These are phyloP conservation scores for Phytopythium sindhum DNA, from an alignment of 352 stramenopile species.

Conservation along the genomic window DNA sequence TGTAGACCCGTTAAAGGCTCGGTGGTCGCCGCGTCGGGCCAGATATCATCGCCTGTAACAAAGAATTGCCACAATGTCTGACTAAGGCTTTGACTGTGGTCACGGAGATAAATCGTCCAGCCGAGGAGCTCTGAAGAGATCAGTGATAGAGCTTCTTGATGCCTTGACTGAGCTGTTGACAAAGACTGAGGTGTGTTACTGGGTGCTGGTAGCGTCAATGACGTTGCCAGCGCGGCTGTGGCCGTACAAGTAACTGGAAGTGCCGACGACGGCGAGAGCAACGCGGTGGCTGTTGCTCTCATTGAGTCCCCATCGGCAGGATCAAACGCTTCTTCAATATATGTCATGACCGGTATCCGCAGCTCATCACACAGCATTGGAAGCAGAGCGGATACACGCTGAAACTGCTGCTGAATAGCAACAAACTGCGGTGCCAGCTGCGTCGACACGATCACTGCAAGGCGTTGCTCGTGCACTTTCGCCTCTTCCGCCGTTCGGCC, in stretches of 20 bases:
- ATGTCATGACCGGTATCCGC: not conserved
- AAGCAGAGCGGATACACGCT: not conserved
- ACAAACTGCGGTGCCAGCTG: slow-evolving; percentile 10
- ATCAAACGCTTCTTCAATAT: slow-evolving; percentile 4
- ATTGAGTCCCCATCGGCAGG: not conserved
- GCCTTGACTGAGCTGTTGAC: not conserved
- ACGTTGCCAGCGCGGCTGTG: not conserved
- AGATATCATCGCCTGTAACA: not conserved
- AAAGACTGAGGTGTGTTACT: not conserved
- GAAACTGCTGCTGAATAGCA: slow-evolving; percentile 21
- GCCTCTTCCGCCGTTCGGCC: slow-evolving; percentile 69
- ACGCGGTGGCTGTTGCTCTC: not conserved
- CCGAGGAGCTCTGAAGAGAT: not conserved
- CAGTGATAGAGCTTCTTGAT: not conserved
- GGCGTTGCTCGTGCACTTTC: slow-evolving; percentile 62
- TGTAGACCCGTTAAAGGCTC: not conserved
- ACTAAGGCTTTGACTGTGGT: not conserved
- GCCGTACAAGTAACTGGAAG: not conserved
- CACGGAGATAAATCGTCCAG: not conserved
- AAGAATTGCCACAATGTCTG: not conserved
- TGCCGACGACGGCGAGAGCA: not conserved
- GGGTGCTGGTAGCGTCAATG: not conserved
- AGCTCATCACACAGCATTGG: not conserved
- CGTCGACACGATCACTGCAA: slow-evolving; percentile 22
- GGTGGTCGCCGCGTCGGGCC: not conserved